phyloP scores from a whole-genome alignment of 345 rosid species.

The Orychophragmus violaceus region DNA sequence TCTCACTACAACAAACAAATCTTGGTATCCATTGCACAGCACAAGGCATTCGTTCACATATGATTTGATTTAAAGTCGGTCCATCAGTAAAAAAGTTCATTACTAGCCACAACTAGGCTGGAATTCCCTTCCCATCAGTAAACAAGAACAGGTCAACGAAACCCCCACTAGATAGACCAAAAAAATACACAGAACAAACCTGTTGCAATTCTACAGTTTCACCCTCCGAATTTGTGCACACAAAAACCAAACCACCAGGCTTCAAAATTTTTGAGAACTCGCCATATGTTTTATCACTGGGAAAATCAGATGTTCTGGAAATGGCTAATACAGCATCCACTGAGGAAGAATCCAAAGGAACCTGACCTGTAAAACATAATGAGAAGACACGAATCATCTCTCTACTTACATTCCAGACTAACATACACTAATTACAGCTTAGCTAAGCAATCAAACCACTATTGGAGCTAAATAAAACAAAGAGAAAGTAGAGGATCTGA shows the following conservation, averaged over 20 bases:
- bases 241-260: constrained; percentile 61
- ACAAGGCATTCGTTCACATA: too few relatives aligned
- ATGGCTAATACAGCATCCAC: constrained; percentile 44
- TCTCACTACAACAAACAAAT: too few relatives aligned
- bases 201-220: constrained; percentile 31
- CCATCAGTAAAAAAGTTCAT: too few relatives aligned
- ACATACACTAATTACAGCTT: not conserved
- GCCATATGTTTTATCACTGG: constrained; percentile 34
- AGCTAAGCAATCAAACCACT: not conserved
- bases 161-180: not conserved
- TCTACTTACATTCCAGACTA: not conserved
- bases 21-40: too few relatives aligned
- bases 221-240: constrained; percentile 34
- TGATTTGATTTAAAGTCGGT: too few relatives aligned
- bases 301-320: constrained; percentile 46
- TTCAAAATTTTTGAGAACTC: constrained; percentile 61
- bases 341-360: constrained; percentile 60
- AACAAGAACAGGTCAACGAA: not conserved
- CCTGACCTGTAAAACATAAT: constrained; percentile 39
- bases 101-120: too few relatives aligned
- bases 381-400: not conserved
- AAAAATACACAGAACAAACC: constrained; percentile 32
- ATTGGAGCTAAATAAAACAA: not conserved
- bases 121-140: too few relatives aligned
- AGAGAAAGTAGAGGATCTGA: not conserved